phyloP scores from a whole-genome alignment of 352 stramenopile species.

The Phytopythium boreale region DNA sequence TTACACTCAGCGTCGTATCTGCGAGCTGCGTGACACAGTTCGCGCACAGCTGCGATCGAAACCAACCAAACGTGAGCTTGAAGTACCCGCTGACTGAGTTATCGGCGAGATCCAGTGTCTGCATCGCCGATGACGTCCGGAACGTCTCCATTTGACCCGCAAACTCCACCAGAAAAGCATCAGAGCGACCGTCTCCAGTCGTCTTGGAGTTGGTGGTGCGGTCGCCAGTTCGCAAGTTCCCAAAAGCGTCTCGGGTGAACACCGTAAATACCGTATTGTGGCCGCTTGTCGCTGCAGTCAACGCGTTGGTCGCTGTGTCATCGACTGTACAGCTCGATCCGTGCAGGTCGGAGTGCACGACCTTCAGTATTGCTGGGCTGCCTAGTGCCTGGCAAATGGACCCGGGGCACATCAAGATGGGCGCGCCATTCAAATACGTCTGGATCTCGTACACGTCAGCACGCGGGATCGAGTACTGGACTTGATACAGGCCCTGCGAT shows the following conservation, averaged over 20 bases:
- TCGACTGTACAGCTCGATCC: slow-evolving; percentile 82
- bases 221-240: slow-evolving; percentile 85
- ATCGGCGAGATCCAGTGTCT: slow-evolving; percentile 47
- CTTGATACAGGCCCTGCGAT: slow-evolving; percentile 82
- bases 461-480: slow-evolving; percentile 92
- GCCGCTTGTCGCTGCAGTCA: slow-evolving; percentile 82
- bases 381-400: slow-evolving; percentile 42
- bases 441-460: slow-evolving; percentile 86
- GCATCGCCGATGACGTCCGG: slow-evolving; percentile 87
- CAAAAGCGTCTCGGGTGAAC: slow-evolving; percentile 90
- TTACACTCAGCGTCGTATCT: slow-evolving; percentile 52
- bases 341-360: slow-evolving; percentile 91
- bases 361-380: slow-evolving; percentile 59
- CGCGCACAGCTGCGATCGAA: slow-evolving; percentile 46
- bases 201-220: slow-evolving; percentile 63
- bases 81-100: slow-evolving; percentile 39
- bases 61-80: slow-evolving; percentile 69
- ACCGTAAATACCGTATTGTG: slow-evolving; percentile 85
- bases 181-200: slow-evolving; percentile 83
- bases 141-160: slow-evolving; percentile 61
- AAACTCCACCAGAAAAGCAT: slow-evolving; percentile 91
- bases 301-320: slow-evolving; percentile 60
- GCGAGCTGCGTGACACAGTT: slow-evolving; percentile 52
- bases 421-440: slow-evolving; percentile 75
- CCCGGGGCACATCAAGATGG: slow-evolving; percentile 90